Base-by-base conservation (phyloP, 2,329 filamentous ascomycete species). In the Cladophialophora chaetospira region DNA sequence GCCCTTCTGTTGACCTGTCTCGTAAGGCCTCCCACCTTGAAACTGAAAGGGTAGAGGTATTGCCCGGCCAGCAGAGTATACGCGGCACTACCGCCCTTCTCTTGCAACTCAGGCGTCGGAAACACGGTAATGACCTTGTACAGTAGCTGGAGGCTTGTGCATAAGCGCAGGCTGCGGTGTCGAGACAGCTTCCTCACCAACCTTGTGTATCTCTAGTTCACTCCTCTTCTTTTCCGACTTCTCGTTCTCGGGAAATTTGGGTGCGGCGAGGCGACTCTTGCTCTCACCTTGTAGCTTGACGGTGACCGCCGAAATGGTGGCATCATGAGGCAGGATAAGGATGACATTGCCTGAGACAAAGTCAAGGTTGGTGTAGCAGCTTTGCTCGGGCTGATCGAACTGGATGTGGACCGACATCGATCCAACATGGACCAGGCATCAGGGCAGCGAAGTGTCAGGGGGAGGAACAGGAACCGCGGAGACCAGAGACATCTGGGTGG, bases 251-350 rank as follows among this genome's bases (percentile, higher is more conserved):
- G 71, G 72, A 58, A 75, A 63, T 69, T 73, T 60, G 69, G 71
- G 63, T 13, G 71, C 73, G 2, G 71, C 69, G 13, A 79, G 69
- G 36, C 76, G 69, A 21, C 76, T 77, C 31, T 72, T 72, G 64
- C 76, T 79, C 62, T 79, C 77, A 19, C 75, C 77, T 60, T 79
- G 77, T 25, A 79, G 65, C 64, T 79, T 79, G 45, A 79, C 77
- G 38, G 73, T 73, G 33, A 79, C 75, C 3, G 71, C 71, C 36
- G 73, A 71, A 48, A 79, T 73, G 5, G 76, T 66, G 10, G 77
- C 70, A 64, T 77, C 74, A 1, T 69, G 69, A 1, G 67, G 65
- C 5, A 79, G 68, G 46, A 70, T 65, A 38, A 79, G 65, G n/a
- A 77, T 64, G 17, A 78, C 75, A 40, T 68, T 75, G 26, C 77